phyloP scores from a whole-genome alignment of 2,329 filamentous ascomycete species.

The Penicillium sp. region DNA sequence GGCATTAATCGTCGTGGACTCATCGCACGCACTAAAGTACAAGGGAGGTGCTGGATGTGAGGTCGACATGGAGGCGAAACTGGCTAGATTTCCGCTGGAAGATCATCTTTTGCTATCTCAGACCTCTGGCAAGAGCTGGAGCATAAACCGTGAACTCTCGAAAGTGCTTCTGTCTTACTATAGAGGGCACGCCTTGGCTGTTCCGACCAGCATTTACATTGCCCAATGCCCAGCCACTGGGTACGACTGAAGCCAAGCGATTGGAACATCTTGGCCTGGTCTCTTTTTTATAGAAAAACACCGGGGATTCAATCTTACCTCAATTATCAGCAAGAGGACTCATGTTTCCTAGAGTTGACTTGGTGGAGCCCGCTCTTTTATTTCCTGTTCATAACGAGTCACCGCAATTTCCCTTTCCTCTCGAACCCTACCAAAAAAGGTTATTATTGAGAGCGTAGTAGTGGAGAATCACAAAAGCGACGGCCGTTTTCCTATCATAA shows the following conservation, averaged over 20 bases:
- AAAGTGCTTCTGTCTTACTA: conserved; percentile 3
- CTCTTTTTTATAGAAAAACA: not conserved
- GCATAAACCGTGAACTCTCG: too few relatives aligned
- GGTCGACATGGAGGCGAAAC: not conserved
- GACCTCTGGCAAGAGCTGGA: not conserved
- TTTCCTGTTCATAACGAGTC: conserved; percentile 1
- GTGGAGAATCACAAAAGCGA: not conserved
- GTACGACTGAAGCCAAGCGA: not conserved
- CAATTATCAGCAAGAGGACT: conserved; percentile 1
- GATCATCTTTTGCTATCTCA: not conserved
- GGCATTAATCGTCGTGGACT: conserved; percentile 9
- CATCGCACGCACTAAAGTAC: conserved; percentile 10
- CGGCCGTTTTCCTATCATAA: conserved; percentile 20
- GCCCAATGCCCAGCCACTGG: conserved; percentile 1
- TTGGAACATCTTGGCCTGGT: not conserved
- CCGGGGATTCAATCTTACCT: conserved; percentile 7
- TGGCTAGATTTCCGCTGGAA: not conserved
- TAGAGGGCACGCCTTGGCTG: conserved; percentile 2
- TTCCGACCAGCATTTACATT: conserved; percentile 3
- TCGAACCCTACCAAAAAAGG: not conserved
- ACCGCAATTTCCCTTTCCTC: not conserved
- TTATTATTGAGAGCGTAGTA: not conserved
- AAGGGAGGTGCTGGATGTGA: not conserved
- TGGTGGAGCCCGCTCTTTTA: conserved; percentile 8
- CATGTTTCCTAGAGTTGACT: not conserved